Evolutionary conservation across 768 basidiomycete genomes (phyloP).

Genomic region (Mrakia gelida): DNA sequence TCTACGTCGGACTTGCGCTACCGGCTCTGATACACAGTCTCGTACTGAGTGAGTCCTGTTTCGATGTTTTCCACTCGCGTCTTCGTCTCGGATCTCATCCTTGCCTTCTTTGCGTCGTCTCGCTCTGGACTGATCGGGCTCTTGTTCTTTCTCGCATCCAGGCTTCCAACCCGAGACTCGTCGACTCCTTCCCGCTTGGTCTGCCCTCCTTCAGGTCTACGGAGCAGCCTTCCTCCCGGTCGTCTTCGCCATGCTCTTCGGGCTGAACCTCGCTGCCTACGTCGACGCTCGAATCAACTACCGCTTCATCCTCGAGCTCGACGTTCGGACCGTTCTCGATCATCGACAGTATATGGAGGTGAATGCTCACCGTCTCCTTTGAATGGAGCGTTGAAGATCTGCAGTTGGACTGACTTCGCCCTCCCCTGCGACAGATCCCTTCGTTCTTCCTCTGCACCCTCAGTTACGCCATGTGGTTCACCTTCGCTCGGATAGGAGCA

Average conservation of each 20-base stretch:
- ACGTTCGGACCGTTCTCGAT: conserved; percentile 67
- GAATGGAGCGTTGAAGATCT: background rate
- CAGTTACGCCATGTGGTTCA: conserved; percentile 71
- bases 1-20: conserved; percentile 65
- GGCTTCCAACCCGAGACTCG: conserved; percentile 57
- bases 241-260: conserved; percentile 69
- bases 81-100: too few species aligned
- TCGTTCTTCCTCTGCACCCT: conserved; percentile 70
- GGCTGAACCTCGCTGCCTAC: conserved; percentile 80
- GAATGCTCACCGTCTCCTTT: too few species aligned
- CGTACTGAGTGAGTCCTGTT: conserved; percentile 53
- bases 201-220: conserved; percentile 71
- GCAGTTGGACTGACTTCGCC: too few species aligned
- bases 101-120: background rate
- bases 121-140: background rate
- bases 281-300: conserved; percentile 73
- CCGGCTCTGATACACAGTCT: conserved; percentile 65
- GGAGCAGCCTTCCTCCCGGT: conserved; percentile 67
- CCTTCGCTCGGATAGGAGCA: conserved; percentile 62
- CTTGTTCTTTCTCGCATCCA: conserved; percentile 40
- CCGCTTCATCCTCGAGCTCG: conserved; percentile 82
- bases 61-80: background rate
- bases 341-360: conserved; percentile 58
- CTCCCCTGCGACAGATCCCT: conserved; percentile 56
- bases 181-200: conserved; percentile 61